Evolutionary conservation across 1,284 basidiomycete species (phyloP).

Genomic region (Irpex rosettiformis): DNA sequence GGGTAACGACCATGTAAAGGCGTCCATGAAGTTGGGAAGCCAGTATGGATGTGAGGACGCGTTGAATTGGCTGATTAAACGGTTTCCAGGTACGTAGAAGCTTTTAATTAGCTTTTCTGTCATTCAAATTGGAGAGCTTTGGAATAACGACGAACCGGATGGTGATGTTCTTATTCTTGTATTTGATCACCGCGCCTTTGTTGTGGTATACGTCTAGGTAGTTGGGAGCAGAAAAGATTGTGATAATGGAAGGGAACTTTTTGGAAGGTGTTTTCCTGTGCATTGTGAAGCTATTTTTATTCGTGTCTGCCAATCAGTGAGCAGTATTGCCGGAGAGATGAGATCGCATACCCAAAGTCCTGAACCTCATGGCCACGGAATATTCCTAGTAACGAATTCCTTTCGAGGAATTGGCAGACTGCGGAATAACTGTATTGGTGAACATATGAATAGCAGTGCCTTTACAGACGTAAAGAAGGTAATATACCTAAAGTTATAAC

Average conservation of each 20-base stretch:
- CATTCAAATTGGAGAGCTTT: background rate
- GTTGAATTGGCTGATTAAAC: conserved; percentile 72
- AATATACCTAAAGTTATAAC: conserved; percentile 89
- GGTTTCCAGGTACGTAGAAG: too few relatives aligned
- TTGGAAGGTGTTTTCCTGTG: conserved; percentile 90
- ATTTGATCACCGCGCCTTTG: conserved; percentile 95
- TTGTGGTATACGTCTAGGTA: conserved; percentile 97
- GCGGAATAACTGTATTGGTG: conserved; percentile 79
- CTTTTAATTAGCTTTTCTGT: background rate
- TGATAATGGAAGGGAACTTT: conserved; percentile 92
- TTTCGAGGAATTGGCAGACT: conserved; percentile 91
- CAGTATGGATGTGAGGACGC: conserved; percentile 88
- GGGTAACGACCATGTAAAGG: conserved; percentile 97
- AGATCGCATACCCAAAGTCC: conserved; percentile 75
- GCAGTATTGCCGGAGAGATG: conserved; percentile 27
- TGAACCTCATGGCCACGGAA: conserved; percentile 98
- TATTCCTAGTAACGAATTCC: conserved; percentile 89
- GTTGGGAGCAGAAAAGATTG: conserved; percentile 95
- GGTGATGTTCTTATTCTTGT: conserved; percentile 97
- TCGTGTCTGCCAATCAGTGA: conserved; percentile 25
- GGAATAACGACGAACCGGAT: conserved; percentile 48
- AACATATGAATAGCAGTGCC: too few relatives aligned
- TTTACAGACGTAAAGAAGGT: background rate
- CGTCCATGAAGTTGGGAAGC: conserved; percentile 99
- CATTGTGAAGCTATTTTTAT: conserved; percentile 87